Percentiles rank a stretch among this genome's conserved stretches.
Conservation (phyloP, 108 stramenopile genomes). For the Mediolabrus comicus region DNA sequence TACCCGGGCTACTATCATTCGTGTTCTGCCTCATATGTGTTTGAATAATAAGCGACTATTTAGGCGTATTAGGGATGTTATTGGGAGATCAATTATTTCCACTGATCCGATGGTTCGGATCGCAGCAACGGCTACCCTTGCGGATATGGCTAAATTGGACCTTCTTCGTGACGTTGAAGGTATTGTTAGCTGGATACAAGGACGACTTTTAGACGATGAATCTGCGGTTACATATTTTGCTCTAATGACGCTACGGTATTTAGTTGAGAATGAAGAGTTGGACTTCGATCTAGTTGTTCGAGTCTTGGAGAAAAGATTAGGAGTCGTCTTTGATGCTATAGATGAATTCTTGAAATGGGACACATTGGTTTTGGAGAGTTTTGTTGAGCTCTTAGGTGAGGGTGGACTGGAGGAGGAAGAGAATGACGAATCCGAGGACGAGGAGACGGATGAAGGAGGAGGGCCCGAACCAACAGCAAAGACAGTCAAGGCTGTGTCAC, state of each 20-base stretch:
- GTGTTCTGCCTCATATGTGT: conserved; percentile 65
- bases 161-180: conserved; percentile 67
- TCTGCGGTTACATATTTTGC: conserved; percentile 50
- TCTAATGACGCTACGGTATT: conserved; percentile 51
- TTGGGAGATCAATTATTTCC: conserved; percentile 49
- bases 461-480: conserved; percentile 34
- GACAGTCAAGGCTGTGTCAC: conserved; percentile 44
- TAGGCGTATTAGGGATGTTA: conserved; percentile 57
- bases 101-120: conserved; percentile 55
- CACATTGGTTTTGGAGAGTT: conserved; percentile 51
- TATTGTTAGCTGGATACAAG: conserved; percentile 68
- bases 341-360: conserved; percentile 39
- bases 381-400: conserved; percentile 60
- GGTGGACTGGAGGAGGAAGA: conserved; percentile 48
- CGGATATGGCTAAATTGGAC: conserved; percentile 66
- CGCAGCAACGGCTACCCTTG: conserved; percentile 64
- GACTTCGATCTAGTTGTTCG: conserved; percentile 73
- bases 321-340: conserved; percentile 31
- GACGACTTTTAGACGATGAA: conserved; percentile 57
- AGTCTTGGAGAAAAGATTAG: conserved; percentile 64
- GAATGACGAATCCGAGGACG: conserved; percentile 37
- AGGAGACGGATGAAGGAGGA: conserved; percentile 23
- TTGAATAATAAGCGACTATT: conserved; percentile 60
- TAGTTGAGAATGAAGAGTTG: conserved; percentile 63
- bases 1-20: conserved; percentile 53